Conservation (phyloP, 2,329 filamentous ascomycete genomes). For the Sclerotinia subarctica region DNA sequence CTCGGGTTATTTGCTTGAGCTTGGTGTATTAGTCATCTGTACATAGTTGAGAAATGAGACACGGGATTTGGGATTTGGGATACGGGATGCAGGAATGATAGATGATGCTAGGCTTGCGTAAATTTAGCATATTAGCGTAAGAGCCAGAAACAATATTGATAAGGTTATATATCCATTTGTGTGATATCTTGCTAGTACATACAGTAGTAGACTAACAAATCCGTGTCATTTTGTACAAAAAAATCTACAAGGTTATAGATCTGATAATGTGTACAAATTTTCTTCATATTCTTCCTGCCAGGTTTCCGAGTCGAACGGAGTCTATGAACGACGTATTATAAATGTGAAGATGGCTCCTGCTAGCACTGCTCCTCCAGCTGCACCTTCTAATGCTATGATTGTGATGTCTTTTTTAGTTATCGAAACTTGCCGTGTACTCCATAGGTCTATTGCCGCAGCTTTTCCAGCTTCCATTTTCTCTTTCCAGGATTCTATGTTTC, state of each 20-base stretch:
- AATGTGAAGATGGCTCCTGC: slow-evolving; percentile 44
- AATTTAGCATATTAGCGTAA: no score
- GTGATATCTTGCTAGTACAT: neutral
- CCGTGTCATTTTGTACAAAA: neutral
- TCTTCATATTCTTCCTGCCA: neutral
- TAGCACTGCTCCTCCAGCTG: slow-evolving; percentile 61
- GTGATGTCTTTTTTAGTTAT: slow-evolving; percentile 69
- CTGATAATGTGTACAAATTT: neutral
- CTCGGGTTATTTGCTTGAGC: no score
- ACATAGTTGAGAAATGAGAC: neutral
- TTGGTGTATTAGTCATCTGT: neutral
- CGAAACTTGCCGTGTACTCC: slow-evolving; percentile 61
- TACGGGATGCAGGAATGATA: neutral
- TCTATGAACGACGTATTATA: slow-evolving; percentile 32
- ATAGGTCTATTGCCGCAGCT: slow-evolving; percentile 53
- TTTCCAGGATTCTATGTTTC: slow-evolving; percentile 39
- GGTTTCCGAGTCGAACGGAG: neutral
- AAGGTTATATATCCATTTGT: neutral
- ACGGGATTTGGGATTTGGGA: no score
- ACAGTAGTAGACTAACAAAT: neutral
- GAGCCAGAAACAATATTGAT: no score
- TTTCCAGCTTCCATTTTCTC: slow-evolving; percentile 46
- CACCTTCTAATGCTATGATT: slow-evolving; percentile 65
- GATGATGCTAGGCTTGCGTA: no score
- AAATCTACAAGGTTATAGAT: neutral